phyloP scores from a whole-genome alignment of 352 stramenopile species.

The Phytophthora podocarpi region DNA sequence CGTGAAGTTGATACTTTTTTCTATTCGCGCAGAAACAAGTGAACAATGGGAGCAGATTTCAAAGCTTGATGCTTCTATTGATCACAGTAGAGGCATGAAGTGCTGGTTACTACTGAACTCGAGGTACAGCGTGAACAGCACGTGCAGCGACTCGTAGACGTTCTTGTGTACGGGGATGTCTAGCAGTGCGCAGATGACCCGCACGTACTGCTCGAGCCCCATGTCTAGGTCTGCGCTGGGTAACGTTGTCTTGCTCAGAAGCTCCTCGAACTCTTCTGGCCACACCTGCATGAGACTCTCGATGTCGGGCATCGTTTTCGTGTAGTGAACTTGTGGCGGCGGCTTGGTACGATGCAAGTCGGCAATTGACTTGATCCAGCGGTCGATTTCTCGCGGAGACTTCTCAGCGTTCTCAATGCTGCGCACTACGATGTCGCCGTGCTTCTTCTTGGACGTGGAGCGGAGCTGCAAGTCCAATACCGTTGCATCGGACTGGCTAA shows the following conservation, averaged over 20 bases:
- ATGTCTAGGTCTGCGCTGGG: conserved; percentile 91
- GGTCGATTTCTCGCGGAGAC: conserved; percentile 92
- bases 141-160: conserved; percentile 94
- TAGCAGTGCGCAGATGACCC: conserved; percentile 92
- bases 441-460: conserved; percentile 94
- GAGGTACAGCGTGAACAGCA: conserved; percentile 94
- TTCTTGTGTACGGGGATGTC: conserved; percentile 96
- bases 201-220: conserved; percentile 92
- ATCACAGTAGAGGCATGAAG: conserved; percentile 73
- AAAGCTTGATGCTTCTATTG: conserved; percentile 15
- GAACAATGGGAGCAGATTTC: neutral
- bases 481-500: conserved; percentile 93
- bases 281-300: conserved; percentile 94
- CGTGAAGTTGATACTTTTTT: neutral
- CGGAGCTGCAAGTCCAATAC: conserved; percentile 95
- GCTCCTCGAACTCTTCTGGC: conserved; percentile 87
- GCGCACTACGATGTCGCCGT: conserved; percentile 91
- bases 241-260: conserved; percentile 72
- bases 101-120: conserved; percentile 94
- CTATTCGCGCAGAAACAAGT: neutral
- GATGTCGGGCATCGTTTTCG: conserved; percentile 94
- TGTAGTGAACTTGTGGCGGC: conserved; percentile 92
- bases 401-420: conserved; percentile 96
- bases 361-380: conserved; percentile 96
- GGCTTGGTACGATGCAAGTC: conserved; percentile 95